Conservation (phyloP, 345 rosid genomes). For the Ceriops decandra region DNA sequence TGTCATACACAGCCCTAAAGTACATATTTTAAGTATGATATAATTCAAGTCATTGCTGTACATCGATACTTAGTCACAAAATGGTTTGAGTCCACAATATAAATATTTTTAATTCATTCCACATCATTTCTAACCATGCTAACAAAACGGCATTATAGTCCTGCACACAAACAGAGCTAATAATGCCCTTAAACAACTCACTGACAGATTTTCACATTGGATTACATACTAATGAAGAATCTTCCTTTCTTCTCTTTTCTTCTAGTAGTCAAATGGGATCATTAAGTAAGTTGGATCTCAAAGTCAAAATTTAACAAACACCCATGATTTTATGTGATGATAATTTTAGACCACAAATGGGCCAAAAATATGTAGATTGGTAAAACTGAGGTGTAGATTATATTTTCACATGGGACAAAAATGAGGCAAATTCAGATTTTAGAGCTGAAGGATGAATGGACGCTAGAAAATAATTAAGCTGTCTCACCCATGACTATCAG, state of each 20-base stretch:
- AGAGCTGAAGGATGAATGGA: not conserved
- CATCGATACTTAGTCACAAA: not conserved
- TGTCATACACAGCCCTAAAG: constrained; percentile 56
- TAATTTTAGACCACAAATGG: too few relatives aligned
- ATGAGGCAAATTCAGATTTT: too few relatives aligned
- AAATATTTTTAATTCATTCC: too few relatives aligned
- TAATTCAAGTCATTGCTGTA: not conserved
- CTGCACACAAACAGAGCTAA: not conserved
- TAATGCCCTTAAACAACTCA: not conserved
- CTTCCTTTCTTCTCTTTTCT: too few relatives aligned
- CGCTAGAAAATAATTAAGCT: not conserved
- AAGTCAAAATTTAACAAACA: too few relatives aligned
- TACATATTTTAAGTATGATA: constrained; percentile 55
- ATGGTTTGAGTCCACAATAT: not conserved
- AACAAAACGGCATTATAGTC: not conserved
- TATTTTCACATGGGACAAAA: too few relatives aligned
- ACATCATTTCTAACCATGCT: too few relatives aligned
- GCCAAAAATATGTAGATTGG: too few relatives aligned
- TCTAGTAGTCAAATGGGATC: not conserved
- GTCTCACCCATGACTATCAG: constrained; percentile 76
- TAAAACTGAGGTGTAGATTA: too few relatives aligned
- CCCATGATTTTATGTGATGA: too few relatives aligned
- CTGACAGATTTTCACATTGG: not conserved
- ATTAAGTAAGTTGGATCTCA: not conserved
- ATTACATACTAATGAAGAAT: not conserved